Percentiles rank a stretch among this genome's conserved stretches.
Conservation (phyloP, 2,329 filamentous ascomycete species). For the Trichoderma endophyticum region DNA sequence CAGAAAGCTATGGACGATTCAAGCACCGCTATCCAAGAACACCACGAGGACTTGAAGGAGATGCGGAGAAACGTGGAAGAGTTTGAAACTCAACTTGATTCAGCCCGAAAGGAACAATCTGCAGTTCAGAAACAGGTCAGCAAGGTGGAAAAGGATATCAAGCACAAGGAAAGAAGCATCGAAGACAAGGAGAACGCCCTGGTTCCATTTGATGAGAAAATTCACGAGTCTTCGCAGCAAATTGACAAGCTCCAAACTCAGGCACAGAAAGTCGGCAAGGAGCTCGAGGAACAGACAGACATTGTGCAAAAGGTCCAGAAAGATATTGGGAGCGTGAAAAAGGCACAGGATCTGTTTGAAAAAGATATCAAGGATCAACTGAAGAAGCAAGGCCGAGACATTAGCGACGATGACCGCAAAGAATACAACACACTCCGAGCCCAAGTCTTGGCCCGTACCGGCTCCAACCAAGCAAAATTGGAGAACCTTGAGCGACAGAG, state of each 20-base stretch:
- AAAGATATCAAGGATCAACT: slow-evolving; percentile 80
- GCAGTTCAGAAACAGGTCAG: slow-evolving; percentile 71
- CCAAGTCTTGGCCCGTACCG: slow-evolving; percentile 79
- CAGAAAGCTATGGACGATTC: slow-evolving; percentile 92
- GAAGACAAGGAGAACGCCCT: slow-evolving; percentile 83
- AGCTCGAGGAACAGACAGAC: slow-evolving; percentile 68
- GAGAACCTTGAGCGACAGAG: slow-evolving; percentile 84
- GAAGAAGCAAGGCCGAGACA: slow-evolving; percentile 79
- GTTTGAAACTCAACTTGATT: slow-evolving; percentile 75
- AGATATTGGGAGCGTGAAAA: slow-evolving; percentile 79
- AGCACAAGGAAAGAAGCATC: slow-evolving; percentile 78
- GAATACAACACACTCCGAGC: slow-evolving; percentile 84
- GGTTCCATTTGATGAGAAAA: slow-evolving; percentile 89
- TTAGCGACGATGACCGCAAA: slow-evolving; percentile 81
- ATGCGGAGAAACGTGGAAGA: slow-evolving; percentile 83
- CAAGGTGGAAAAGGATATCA: slow-evolving; percentile 82
- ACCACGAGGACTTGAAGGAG: slow-evolving; percentile 93
- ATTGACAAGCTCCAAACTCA: slow-evolving; percentile 65
- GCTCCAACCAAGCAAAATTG: slow-evolving; percentile 75
- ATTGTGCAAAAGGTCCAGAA: slow-evolving; percentile 73
- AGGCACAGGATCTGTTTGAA: slow-evolving; percentile 85
- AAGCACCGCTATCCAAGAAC: slow-evolving; percentile 82
- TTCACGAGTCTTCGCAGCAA: slow-evolving; percentile 71
- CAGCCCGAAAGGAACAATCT: slow-evolving; percentile 78
- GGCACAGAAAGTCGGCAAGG: slow-evolving; percentile 68